phyloP scores from a whole-genome alignment of 805 yeast genomes.

The Blastobotrys robertii region DNA sequence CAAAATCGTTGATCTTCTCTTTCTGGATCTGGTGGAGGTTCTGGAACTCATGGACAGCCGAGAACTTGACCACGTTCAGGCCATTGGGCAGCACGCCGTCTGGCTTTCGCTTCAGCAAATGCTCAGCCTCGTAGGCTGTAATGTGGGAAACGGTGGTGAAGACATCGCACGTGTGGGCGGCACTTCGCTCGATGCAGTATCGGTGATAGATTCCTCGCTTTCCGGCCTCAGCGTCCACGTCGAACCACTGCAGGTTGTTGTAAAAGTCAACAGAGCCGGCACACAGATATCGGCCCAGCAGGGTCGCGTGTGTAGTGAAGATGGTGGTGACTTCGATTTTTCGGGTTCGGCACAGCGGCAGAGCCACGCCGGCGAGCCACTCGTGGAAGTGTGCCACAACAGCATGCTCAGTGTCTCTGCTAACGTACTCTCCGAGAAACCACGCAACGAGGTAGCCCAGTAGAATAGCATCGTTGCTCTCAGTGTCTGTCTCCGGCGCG shows the following conservation, averaged over 20 bases:
- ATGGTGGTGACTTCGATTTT: slow-evolving; percentile 89
- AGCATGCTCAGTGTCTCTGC: slow-evolving; percentile 74
- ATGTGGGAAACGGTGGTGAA: slow-evolving; percentile 96
- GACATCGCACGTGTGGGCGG: slow-evolving; percentile 92
- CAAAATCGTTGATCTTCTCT: slow-evolving; percentile 86
- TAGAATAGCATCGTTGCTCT: slow-evolving; percentile 85
- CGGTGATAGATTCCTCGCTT: slow-evolving; percentile 95
- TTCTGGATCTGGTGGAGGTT: slow-evolving; percentile 87
- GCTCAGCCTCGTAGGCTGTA: slow-evolving; percentile 94
- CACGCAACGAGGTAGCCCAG: slow-evolving; percentile 92
- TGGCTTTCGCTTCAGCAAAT: slow-evolving; percentile 86
- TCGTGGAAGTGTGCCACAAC: slow-evolving; percentile 93
- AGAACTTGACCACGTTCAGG: slow-evolving; percentile 87
- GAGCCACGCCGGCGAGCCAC: slow-evolving; percentile 96
- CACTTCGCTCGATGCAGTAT: slow-evolving; percentile 93
- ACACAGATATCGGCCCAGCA: slow-evolving; percentile 88
- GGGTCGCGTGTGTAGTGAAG: slow-evolving; percentile 95
- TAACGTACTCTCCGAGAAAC: slow-evolving; percentile 92
- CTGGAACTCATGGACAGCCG: slow-evolving; percentile 97
- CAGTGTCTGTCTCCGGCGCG: slow-evolving; percentile 78
- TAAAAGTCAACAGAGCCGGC: slow-evolving; percentile 96
- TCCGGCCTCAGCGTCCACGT: slow-evolving; percentile 97
- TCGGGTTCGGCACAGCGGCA: slow-evolving; percentile 86
- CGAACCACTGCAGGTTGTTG: slow-evolving; percentile 79
- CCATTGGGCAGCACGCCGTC: slow-evolving; percentile 98